These are phyloP conservation scores for Diaporthe batatas DNA, from an alignment of 2,329 filamentous ascomycete genomes.

Conservation along the genomic window DNA sequence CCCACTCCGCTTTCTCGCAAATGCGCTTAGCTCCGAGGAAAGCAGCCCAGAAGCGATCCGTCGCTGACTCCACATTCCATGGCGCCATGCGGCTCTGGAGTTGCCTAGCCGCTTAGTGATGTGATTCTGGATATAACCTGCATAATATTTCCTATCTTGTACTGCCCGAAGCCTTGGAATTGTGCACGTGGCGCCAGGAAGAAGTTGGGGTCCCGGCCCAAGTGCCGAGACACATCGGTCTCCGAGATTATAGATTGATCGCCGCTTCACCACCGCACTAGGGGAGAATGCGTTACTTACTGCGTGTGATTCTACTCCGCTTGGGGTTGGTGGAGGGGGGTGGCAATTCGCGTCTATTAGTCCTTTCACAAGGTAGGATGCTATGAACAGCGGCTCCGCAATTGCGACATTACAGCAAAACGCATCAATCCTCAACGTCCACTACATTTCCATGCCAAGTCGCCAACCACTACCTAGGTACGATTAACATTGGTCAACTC, in stretches of 20 bases:
- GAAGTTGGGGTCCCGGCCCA: not conserved
- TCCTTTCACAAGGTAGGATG: not conserved
- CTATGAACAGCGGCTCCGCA: not conserved
- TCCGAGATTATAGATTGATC: not conserved
- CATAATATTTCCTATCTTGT: not conserved
- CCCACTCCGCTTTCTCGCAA: conserved; percentile 18
- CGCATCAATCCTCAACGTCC: not conserved
- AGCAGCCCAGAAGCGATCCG: not conserved
- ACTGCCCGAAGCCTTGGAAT: not conserved
- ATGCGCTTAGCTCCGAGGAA: conserved; percentile 6
- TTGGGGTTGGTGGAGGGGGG: not conserved
- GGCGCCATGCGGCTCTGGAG: conserved; percentile 5
- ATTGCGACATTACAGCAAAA: not conserved
- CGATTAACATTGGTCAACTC: too few species aligned
- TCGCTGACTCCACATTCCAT: conserved; percentile 23
- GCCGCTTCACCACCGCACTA: not conserved
- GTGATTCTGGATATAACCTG: too few species aligned
- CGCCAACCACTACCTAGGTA: not conserved
- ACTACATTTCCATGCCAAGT: not conserved
- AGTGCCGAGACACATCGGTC: not conserved
- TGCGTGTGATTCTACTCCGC: not conserved
- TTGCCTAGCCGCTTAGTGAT: not conserved
- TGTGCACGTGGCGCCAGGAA: not conserved
- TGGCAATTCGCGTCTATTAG: not conserved
- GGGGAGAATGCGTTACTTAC: not conserved